These are phyloP conservation scores for Fusarium sulawesiense DNA, from an alignment of 2,329 filamentous ascomycete species.

Conservation along the genomic window DNA sequence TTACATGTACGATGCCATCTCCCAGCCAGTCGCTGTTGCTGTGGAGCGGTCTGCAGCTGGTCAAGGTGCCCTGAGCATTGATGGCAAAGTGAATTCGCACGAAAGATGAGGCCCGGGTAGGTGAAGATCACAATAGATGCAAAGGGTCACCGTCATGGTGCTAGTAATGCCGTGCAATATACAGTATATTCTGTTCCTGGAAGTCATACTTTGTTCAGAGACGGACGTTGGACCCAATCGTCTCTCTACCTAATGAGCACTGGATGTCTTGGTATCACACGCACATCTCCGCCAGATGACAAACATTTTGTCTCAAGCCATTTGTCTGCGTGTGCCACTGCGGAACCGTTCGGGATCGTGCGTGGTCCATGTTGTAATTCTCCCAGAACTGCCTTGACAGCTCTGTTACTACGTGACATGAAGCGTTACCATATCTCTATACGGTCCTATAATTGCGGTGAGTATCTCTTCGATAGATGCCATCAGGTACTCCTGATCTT, in stretches of 20 bases:
- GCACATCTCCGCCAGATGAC: slow-evolving; percentile 34
- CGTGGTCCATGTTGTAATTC: slow-evolving; percentile 34
- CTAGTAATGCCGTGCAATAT: background rate
- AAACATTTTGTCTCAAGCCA: slow-evolving; percentile 42
- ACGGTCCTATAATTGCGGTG: background rate
- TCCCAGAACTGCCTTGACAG: slow-evolving; percentile 35
- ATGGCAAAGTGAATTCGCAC: background rate
- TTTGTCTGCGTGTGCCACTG: slow-evolving; percentile 30
- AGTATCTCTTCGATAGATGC: background rate
- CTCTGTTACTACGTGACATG: slow-evolving; percentile 13
- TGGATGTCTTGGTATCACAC: slow-evolving; percentile 24
- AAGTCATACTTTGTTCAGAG: background rate
- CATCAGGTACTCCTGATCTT: background rate
- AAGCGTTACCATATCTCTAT: slow-evolving; percentile 2
- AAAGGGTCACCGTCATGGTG: background rate
- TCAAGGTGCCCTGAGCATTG: background rate
- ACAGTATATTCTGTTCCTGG: background rate
- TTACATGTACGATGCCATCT: slow-evolving; percentile 22
- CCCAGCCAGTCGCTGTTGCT: slow-evolving; percentile 9
- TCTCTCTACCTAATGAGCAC: slow-evolving; percentile 2
- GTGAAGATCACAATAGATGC: background rate
- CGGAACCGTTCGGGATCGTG: slow-evolving; percentile 28
- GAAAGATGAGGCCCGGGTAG: background rate
- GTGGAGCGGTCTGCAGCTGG: slow-evolving; percentile 7
- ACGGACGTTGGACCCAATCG: background rate